Evolutionary conservation across 2,329 filamentous ascomycete species (phyloP), one percentile per base, ranked within the genome.

Genomic region (Aciculosporium take): DNA sequence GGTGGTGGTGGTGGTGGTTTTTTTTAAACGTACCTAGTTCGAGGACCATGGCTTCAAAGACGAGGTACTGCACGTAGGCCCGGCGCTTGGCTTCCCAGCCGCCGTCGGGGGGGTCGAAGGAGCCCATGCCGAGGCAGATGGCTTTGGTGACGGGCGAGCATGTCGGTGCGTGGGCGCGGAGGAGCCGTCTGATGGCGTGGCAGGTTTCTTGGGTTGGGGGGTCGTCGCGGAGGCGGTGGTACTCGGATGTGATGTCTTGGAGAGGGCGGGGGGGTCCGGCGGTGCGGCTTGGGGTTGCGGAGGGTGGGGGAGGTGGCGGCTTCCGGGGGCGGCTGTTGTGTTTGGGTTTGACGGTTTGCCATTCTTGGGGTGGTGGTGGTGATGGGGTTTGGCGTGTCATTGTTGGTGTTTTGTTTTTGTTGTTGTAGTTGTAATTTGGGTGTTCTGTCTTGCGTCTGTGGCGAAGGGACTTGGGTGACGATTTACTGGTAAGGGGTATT

Each of bases 61-160:
- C 72, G 21, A 64, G 63, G 1, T 76, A 62, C 52, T 79, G 74
- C 31, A 69, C 50, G 45, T 69, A 69, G 1, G 69, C 63, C 3
- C 61, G 61, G 37, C 66, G 57, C 46, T 64, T 65, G 2, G 60
- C 58, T n/a, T 66, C 62, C 58, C 61, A 66, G 0, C 60, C 62
- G 1, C 62, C 65, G 34, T 70, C 65, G 3, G 57, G 55, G 2
- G 70, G 69, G 39, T 75, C 69, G 45, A 75, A 75, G 0, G 69
- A 64, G 2, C 74, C 74, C 2, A 72, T 56, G 0, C 74, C 74
- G 5, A 78, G 61, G 45, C 72, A 76, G 5, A 77, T 49, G 1
- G 71, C 74, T 7, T 54, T 58, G 2, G 53, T 56, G 28, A 67
- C 51, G 18, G 17, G n/a, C 43, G 49, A n/a, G 29, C 48, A 47